phyloP scores from a whole-genome alignment of 176 grass and related monocot species.

The Lolium perenne region DNA sequence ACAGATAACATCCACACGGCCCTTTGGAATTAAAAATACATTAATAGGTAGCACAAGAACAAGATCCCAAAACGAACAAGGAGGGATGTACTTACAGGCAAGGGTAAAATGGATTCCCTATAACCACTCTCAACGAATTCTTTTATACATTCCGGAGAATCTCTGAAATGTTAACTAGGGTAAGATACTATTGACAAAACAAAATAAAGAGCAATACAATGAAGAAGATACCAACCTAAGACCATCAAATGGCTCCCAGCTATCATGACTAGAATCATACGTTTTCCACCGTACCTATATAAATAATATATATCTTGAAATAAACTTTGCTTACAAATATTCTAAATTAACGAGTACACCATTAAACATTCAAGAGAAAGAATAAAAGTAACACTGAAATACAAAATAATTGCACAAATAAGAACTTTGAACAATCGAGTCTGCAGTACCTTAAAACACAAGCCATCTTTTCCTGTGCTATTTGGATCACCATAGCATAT shows the following conservation, averaged over 20 bases:
- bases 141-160: slow-evolving; percentile 27
- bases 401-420: background rate
- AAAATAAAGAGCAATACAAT: background rate
- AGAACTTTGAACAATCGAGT: background rate
- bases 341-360: background rate
- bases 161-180: slow-evolving; percentile 42
- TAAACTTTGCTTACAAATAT: background rate
- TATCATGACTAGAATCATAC: slow-evolving; percentile 60
- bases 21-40: background rate
- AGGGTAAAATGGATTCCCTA: background rate
- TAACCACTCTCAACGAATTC: slow-evolving; percentile 3
- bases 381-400: background rate
- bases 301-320: background rate
- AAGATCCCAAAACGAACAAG: background rate
- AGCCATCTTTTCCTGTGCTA: slow-evolving; percentile 38
- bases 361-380: slow-evolving; percentile 11
- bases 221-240: slow-evolving; percentile 50
- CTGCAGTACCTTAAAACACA: slow-evolving; percentile 65
- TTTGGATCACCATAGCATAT: slow-evolving; percentile 68
- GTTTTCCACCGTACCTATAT: slow-evolving; percentile 70
- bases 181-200: background rate
- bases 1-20: background rate
- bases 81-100: background rate
- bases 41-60: background rate
- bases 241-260: slow-evolving; percentile 59